Evolutionary conservation across 2,329 filamentous ascomycete species (phyloP), one percentile per base, ranked within the genome.

Genomic region (Oidium heveae): DNA sequence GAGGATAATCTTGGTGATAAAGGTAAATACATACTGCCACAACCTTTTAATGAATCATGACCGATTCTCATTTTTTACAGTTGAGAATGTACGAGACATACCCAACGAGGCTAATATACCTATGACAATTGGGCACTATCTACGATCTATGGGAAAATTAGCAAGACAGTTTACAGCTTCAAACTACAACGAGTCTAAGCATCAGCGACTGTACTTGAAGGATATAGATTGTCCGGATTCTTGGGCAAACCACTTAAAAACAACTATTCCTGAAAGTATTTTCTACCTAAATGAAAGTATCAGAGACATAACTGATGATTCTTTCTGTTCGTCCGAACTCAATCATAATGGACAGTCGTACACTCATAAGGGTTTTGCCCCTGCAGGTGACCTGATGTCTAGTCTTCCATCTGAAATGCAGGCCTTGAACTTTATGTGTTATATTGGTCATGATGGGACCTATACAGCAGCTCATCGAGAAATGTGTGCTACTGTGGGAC

Each of bases 371-470:
- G 64, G 66, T 46, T 60, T 61, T 41, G 84, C 82, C 2, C 76
- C 80, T 49, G 82, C 87, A 1, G 89, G 89, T 7, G 91, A 98
- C 64, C 69, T 98, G 36, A 98, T 98, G 91, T 94, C 87, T 65
- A 88, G 84, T 61, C 73, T 98, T 4, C 86, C 87, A 0, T 70
- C 74, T 46, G 77, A 82, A 44, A 95, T 95, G 86, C 82, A 87
- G 52, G 91, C 91, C 0, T 81, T 94, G 64, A 98, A 98, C 59
- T 73, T 98, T 61, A 95, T 95, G 91, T 96, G 89, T 66, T 98
- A 98, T 63, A 82, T 96, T 61, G 91, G 91, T 0, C 89, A 96
- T 62, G 91, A 98, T 69, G 91, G 91, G 6, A 98, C 91, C 0
- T 96, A 89, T 64, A 98, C 91, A 0, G 89, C 91, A 10, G 81